Conservation (phyloP, 345 rosid species). For the Stellera chamaejasme region DNA sequence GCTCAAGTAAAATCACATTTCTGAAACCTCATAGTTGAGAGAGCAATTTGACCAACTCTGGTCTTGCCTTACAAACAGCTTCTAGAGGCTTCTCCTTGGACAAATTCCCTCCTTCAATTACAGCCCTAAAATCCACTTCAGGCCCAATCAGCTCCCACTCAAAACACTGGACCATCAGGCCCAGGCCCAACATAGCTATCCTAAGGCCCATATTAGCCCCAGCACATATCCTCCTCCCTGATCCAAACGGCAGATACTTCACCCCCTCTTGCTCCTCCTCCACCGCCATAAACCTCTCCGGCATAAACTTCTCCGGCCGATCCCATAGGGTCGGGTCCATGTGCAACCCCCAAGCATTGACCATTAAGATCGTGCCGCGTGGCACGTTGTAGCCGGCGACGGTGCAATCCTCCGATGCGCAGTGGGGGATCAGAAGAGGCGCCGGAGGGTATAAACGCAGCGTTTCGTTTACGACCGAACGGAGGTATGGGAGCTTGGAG, state of each 20-base stretch:
- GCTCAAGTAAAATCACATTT: too few species aligned
- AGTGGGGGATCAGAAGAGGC: slow-evolving; percentile 35
- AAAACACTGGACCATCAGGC: slow-evolving; percentile 43
- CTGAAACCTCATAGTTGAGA: too few species aligned
- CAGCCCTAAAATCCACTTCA: too few species aligned
- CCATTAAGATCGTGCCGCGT: slow-evolving; percentile 28
- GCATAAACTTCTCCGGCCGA: slow-evolving; percentile 28
- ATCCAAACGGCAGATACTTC: slow-evolving; percentile 42
- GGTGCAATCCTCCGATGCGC: slow-evolving; percentile 22
- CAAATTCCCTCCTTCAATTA: too few species aligned
- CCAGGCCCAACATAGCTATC: slow-evolving; percentile 26
- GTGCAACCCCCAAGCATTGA: slow-evolving; percentile 44
- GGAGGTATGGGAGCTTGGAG: slow-evolving; percentile 27
- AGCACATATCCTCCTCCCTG: slow-evolving; percentile 45
- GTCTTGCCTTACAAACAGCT: too few species aligned
- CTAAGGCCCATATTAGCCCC: slow-evolving; percentile 38
- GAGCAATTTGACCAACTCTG: too few species aligned
- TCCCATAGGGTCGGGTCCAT: slow-evolving; percentile 44
- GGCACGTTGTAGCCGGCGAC: slow-evolving; percentile 30
- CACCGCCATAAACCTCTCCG: slow-evolving; percentile 19
- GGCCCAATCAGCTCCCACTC: slow-evolving; percentile 29
- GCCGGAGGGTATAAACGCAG: slow-evolving; percentile 28
- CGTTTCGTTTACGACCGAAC: slow-evolving; percentile 31
- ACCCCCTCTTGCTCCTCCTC: slow-evolving; percentile 14
- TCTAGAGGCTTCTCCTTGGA: too few species aligned